These are phyloP conservation scores for Colletotrichum cordylinicola DNA, from an alignment of 2,329 filamentous ascomycete species.

Conservation along the genomic window DNA sequence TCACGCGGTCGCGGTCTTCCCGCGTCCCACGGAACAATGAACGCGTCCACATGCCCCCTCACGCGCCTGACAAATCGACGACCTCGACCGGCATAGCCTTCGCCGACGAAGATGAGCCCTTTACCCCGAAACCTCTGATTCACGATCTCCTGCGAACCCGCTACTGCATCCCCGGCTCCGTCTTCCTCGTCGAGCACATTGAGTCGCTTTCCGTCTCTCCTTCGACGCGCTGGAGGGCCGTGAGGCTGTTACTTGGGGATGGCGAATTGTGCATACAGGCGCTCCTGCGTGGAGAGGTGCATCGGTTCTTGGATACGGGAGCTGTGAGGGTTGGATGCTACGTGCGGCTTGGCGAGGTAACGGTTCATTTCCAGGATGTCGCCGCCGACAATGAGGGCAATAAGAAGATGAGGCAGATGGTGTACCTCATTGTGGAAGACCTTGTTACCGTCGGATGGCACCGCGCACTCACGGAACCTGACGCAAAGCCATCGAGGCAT, in stretches of 20 bases:
- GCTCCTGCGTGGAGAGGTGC: constrained; percentile 49
- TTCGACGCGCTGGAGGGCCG: constrained; percentile 44
- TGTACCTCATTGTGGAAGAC: constrained; percentile 52
- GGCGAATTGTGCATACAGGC: constrained; percentile 61
- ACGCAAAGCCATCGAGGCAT: neutral
- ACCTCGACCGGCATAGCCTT: constrained; percentile 20
- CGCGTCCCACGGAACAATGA: neutral
- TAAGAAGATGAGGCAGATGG: constrained; percentile 32
- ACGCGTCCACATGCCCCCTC: constrained; percentile 17
- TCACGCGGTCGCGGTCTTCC: neutral
- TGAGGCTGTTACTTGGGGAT: constrained; percentile 58
- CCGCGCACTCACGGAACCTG: neutral
- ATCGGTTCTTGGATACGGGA: constrained; percentile 51
- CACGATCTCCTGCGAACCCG: constrained; percentile 53
- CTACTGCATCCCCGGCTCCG: constrained; percentile 50
- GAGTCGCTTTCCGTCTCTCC: constrained; percentile 39
- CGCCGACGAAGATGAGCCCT: constrained; percentile 26
- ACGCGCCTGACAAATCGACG: constrained; percentile 7
- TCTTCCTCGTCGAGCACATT: constrained; percentile 57
- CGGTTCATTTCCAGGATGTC: neutral
- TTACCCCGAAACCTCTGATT: constrained; percentile 46
- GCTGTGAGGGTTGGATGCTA: constrained; percentile 55
- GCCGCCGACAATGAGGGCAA: neutral
- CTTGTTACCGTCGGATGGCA: constrained; percentile 55
- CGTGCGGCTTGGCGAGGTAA: constrained; percentile 49